Evolutionary conservation across 495 filamentous ascomycete genomes (phyloP).

Genomic region (Tuber indicum): DNA sequence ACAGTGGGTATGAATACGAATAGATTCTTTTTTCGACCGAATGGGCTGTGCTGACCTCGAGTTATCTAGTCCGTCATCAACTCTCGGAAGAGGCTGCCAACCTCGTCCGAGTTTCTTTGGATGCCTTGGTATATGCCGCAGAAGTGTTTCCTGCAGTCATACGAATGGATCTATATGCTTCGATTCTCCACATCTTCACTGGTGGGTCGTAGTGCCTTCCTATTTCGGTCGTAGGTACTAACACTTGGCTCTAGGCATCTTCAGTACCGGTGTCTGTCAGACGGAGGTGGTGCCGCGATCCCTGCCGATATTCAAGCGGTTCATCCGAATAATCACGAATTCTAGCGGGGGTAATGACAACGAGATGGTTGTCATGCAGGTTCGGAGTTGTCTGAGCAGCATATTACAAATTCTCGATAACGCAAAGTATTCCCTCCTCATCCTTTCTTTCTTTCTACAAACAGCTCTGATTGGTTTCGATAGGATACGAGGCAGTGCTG

Average conservation of each 20-base stretch:
- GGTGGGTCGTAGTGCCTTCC: constrained; percentile 42
- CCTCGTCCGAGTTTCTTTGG: constrained; percentile 70
- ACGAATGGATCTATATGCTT: constrained; percentile 91
- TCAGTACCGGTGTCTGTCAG: constrained; percentile 80
- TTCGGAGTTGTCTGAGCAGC: constrained; percentile 37
- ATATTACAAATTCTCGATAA: constrained; percentile 41
- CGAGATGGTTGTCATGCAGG: constrained; percentile 39
- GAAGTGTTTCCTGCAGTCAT: constrained; percentile 95
- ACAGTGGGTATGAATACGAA: constrained; percentile 35
- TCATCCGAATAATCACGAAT: constrained; percentile 64
- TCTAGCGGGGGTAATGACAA: constrained; percentile 43
- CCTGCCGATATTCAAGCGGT: constrained; percentile 84
- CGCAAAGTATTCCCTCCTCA: constrained; percentile 33
- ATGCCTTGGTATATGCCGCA: constrained; percentile 85
- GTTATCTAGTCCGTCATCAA: constrained; percentile 56
- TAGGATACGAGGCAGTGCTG: constrained; percentile 39
- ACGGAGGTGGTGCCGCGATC: constrained; percentile 81
- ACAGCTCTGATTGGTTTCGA: constrained; percentile 11
- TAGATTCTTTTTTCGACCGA: constrained; percentile 18
- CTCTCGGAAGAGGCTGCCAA: constrained; percentile 75
- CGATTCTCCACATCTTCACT: constrained; percentile 91
- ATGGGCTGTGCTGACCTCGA: constrained; percentile 11
- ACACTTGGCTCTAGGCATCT: constrained; percentile 51
- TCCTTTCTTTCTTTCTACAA: constrained; percentile 1
- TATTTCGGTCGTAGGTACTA: neutral